These are phyloP conservation scores for Phyllosticta citriasiana DNA, from an alignment of 2,329 filamentous ascomycete genomes.

Conservation along the genomic window DNA sequence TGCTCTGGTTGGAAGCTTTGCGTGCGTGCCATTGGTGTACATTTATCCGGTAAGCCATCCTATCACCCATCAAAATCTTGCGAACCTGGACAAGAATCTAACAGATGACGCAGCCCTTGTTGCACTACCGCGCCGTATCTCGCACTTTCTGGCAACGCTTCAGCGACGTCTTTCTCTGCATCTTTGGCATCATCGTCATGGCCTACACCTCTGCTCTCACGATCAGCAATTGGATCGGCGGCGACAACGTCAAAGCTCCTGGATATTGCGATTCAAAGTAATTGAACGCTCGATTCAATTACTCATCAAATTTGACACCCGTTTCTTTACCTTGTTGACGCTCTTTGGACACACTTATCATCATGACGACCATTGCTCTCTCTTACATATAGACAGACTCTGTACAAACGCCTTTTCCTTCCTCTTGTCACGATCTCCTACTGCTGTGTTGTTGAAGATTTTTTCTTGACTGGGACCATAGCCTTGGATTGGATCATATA, in stretches of 20 bases:
- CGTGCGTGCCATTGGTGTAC: conserved; percentile 92
- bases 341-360: too few species aligned
- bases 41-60: conserved; percentile 75
- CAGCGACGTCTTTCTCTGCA: conserved; percentile 64
- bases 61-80: not conserved
- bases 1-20: conserved; percentile 90
- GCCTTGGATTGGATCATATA: too few species aligned
- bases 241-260: conserved; percentile 41
- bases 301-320: not conserved
- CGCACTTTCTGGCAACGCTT: conserved; percentile 55
- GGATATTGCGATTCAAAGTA: conserved; percentile 50
- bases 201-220: conserved; percentile 84
- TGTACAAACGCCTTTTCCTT: too few species aligned
- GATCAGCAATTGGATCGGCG: conserved; percentile 71
- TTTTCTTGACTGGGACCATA: too few species aligned
- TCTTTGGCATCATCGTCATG: conserved; percentile 82
- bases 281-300: not conserved
- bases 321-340: not conserved
- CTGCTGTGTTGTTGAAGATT: too few species aligned
- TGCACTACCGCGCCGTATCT: conserved; percentile 78
- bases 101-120: conserved; percentile 57
- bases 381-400: too few species aligned
- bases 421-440: too few species aligned
- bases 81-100: conserved; percentile 17
- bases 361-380: too few species aligned